Evolutionary conservation across 306 rosid genomes (phyloP).

Genomic region (Carpinus fangiana): DNA sequence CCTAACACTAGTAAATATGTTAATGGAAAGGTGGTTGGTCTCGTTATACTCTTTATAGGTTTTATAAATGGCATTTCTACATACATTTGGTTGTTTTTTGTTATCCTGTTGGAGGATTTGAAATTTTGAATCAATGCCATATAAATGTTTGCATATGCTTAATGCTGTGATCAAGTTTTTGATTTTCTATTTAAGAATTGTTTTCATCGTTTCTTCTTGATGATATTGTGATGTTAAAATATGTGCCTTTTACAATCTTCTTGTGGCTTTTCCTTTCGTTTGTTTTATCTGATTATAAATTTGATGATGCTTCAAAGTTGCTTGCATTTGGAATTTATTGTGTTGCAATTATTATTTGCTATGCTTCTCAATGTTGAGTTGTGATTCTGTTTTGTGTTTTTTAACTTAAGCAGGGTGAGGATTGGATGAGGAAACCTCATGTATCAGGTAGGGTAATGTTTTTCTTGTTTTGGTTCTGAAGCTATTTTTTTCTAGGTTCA

Average conservation of each 20-base stretch:
- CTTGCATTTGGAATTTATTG: constrained; percentile 12
- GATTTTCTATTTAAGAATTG: no score
- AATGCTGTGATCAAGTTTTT: neutral
- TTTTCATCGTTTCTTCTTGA: neutral
- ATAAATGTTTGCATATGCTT: neutral
- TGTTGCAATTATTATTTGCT: neutral
- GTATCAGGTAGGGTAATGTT: constrained; percentile 51
- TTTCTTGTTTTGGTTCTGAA: constrained; percentile 18
- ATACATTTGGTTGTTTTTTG: neutral
- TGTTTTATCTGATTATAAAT: neutral
- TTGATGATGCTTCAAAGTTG: constrained; percentile 16
- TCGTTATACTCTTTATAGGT: neutral
- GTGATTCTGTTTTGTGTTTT: constrained; percentile 34
- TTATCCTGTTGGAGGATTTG: neutral
- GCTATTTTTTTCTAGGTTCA: constrained; percentile 12
- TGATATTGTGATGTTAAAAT: neutral
- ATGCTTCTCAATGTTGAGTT: constrained; percentile 17
- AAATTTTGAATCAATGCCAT: neutral
- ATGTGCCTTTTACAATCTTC: neutral
- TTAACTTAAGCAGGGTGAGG: constrained; percentile 55
- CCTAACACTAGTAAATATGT: neutral
- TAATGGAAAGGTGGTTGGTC: neutral
- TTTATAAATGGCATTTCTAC: neutral
- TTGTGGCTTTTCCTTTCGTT: constrained; percentile 8
- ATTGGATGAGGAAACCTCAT: constrained; percentile 34